Conservation (phyloP, 345 rosid species). For the Populus simonii region DNA sequence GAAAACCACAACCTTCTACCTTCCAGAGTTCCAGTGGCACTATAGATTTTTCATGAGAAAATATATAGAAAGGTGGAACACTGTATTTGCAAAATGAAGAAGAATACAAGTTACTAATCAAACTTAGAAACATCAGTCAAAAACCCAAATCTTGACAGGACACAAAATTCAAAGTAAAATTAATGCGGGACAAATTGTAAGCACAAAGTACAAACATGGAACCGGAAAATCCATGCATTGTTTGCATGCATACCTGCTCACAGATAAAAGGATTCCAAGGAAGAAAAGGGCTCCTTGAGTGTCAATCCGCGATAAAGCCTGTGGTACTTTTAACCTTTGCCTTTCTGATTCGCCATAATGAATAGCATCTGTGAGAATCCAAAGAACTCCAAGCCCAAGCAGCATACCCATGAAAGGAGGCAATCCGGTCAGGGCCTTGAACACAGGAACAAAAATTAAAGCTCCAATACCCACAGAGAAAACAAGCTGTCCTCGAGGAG, state of each 20-base stretch:
- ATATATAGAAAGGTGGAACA: background rate
- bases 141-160: background rate
- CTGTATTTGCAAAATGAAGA: background rate
- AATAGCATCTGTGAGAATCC: constrained; percentile 95
- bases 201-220: background rate
- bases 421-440: constrained; percentile 86
- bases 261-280: constrained; percentile 90
- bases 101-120: background rate
- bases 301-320: constrained; percentile 89
- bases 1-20: background rate
- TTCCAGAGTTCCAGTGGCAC: background rate
- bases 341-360: constrained; percentile 92
- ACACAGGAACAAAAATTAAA: constrained; percentile 82
- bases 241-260: constrained; percentile 59
- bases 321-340: constrained; percentile 87
- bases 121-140: too few relatives aligned
- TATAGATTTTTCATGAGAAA: background rate
- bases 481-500: constrained; percentile 88
- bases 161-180: background rate
- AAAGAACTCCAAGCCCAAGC: constrained; percentile 93
- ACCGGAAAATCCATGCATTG: background rate
- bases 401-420: constrained; percentile 97
- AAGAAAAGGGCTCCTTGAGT: constrained; percentile 91
- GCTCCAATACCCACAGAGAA: constrained; percentile 86
- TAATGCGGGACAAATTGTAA: background rate